A percentile compares a stretch with the other conserved stretches of the same genome.
These are phyloP conservation scores for Sporothrix phasma DNA, from an alignment of 2,329 filamentous ascomycete genomes.

Conservation along the genomic window DNA sequence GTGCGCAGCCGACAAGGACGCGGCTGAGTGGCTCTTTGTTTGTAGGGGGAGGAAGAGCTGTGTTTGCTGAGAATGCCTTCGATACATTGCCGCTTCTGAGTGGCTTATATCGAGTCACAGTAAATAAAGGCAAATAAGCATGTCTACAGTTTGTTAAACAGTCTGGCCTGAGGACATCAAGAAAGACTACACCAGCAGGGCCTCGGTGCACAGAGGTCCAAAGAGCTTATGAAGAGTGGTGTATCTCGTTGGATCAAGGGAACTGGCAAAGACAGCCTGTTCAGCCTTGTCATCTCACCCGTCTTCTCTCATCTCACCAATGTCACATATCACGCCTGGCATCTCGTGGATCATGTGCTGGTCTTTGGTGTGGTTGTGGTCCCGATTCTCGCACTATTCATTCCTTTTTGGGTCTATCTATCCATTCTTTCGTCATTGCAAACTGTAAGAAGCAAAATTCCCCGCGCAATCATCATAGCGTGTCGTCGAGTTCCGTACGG, in stretches of 20 bases:
- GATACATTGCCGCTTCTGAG: neutral
- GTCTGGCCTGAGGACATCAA: no score
- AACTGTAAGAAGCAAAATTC: slow-evolving; percentile 8
- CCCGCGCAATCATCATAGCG: slow-evolving; percentile 1
- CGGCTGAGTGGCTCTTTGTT: neutral
- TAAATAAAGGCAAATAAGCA: neutral
- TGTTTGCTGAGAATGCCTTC: no score
- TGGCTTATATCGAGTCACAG: neutral
- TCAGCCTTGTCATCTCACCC: neutral
- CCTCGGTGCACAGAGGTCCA: no score
- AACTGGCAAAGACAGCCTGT: neutral
- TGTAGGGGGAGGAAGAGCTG: no score
- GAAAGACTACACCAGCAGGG: no score
- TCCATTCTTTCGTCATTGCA: slow-evolving; percentile 11
- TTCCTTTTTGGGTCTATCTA: slow-evolving; percentile 17
- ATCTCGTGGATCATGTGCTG: neutral
- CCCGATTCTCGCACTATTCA: slow-evolving; percentile 10
- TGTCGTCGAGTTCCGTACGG: neutral
- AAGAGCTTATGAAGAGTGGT: no score
- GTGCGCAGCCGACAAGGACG: neutral
- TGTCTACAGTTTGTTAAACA: no score
- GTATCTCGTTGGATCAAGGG: neutral
- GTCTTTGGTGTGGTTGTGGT: neutral
- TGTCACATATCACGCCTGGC: neutral
- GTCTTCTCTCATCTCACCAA: neutral